Evolutionary conservation across 2,329 filamentous ascomycete genomes (phyloP).

Genomic region (Colletotrichum lini): DNA sequence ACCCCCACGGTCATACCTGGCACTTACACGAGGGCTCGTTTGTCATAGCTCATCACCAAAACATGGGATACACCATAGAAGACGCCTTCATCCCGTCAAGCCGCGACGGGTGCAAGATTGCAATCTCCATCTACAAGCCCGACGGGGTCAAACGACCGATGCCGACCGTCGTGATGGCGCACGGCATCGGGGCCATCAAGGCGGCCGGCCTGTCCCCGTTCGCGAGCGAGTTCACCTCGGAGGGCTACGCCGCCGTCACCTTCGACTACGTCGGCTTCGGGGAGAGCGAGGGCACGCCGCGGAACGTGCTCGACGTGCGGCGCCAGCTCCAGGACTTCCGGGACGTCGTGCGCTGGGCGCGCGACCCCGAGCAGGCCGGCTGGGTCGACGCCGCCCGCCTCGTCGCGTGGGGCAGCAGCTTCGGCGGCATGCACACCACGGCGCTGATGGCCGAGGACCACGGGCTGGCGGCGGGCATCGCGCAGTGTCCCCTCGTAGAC

Average conservation of each 20-base stretch:
- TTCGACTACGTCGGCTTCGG: conserved; percentile 38
- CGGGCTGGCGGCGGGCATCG: conserved; percentile 24
- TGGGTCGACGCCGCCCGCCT: conserved; percentile 24
- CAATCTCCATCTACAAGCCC: conserved; percentile 34
- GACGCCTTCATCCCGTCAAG: conserved; percentile 28
- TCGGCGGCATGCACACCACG: conserved; percentile 38
- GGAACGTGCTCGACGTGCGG: conserved; percentile 27
- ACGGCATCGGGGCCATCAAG: conserved; percentile 36
- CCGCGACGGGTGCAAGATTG: conserved; percentile 22
- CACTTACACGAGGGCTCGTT: no score
- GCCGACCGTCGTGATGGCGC: conserved; percentile 32
- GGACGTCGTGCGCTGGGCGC: conserved; percentile 32
- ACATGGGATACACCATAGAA: conserved; percentile 36
- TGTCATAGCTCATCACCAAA: no score
- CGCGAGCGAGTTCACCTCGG: conserved; percentile 26
- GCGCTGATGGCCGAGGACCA: conserved; percentile 29
- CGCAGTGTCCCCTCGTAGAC: conserved; percentile 34
- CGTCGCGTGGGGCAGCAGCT: conserved; percentile 37
- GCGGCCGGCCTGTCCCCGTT: conserved; percentile 33
- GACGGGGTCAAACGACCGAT: conserved; percentile 9
- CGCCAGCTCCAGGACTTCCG: conserved; percentile 33
- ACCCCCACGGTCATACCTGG: no score
- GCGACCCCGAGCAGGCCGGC: conserved; percentile 19
- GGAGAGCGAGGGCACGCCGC: conserved; percentile 31
- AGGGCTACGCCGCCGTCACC: conserved; percentile 30